Evolutionary conservation across 495 filamentous ascomycete genomes (phyloP).

Genomic region (Thermothielavioides terrestris): DNA sequence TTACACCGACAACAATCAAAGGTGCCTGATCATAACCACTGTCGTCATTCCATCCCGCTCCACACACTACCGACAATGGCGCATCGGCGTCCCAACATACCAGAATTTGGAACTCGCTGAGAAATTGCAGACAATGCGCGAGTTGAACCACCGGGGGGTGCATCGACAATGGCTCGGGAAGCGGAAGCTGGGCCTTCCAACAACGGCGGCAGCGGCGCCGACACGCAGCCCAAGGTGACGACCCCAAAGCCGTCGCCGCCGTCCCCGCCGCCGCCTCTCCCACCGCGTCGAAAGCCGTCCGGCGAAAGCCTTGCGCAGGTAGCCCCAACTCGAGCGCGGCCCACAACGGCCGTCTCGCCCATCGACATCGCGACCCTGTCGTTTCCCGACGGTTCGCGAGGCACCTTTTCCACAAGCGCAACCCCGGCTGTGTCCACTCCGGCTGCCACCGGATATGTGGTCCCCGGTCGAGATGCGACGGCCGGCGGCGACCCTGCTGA

Average conservation of each 20-base stretch:
- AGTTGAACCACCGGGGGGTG: slow-evolving; percentile 1
- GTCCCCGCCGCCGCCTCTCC: slow-evolving; percentile 44
- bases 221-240: slow-evolving; percentile 1
- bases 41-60: not conserved
- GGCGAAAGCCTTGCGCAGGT: slow-evolving; percentile 34
- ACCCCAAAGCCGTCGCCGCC: not conserved
- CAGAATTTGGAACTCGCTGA: not conserved
- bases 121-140: slow-evolving; percentile 14
- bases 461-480: slow-evolving; percentile 21
- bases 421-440: slow-evolving; percentile 30
- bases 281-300: slow-evolving; percentile 44
- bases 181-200: slow-evolving; percentile 9
- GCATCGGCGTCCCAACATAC: not conserved
- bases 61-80: not conserved
- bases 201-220: slow-evolving; percentile 2
- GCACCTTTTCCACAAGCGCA: slow-evolving; percentile 47
- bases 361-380: slow-evolving; percentile 66
- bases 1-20: too few species aligned
- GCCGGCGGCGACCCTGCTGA: slow-evolving; percentile 56
- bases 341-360: slow-evolving; percentile 75
- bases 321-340: slow-evolving; percentile 46
- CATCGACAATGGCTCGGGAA: slow-evolving; percentile 23
- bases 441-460: slow-evolving; percentile 22
- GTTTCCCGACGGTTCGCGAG: slow-evolving; percentile 57
- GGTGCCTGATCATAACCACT: not conserved